Evolutionary conservation across 2,329 filamentous ascomycete genomes (phyloP), one percentile per base, ranked within the genome.

Genomic region (Metarhizium anisopliae): DNA sequence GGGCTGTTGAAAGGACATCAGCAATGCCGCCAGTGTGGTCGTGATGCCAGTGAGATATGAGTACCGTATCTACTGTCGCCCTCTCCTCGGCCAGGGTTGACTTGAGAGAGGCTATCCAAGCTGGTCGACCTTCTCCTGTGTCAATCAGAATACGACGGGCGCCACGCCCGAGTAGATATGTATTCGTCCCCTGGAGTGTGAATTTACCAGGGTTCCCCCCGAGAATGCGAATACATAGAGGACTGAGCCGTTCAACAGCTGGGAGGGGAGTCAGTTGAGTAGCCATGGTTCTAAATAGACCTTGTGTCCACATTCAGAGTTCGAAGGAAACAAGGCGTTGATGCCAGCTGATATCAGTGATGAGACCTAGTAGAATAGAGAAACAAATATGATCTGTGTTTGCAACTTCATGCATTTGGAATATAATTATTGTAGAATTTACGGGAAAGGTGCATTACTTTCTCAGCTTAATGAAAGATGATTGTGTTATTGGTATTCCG

Each of bases 21-120:
- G 73, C 68, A 29, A 96, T 80, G 7, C 94, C 94, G 29, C 85
- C 82, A 6, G 85, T 80, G 67, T 99, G 94, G 66, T 99, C 94
- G 47, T 75, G 81, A 67, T 99, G 94, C 90, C 92, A 95, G 70
- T 99, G 94, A 0, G 92, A 95, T 51, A 99, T 77, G 25, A 99
- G 76, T 0, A 85, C 84, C 18, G 78, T 74, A n/a, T 82, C 76
- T 29, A 97, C 75, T 0, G 76, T 80, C 20, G 87, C 86, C 29
- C 84, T 79, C 67, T 95, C 89, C 29, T 82, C 72, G 6, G 76
- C 69, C 2, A 97, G 77, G 0, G 86, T 82, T 4, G 76, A 72
- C 60, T 81, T 80, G 40, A 99, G 72, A 0, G 82, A 79, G 0
- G 77, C 70, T 47, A 83, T 77, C 93, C 93, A 99, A 38, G 81